Base-by-base conservation (phyloP, 192 early-diverging fungal species). In the Podochytrium sp. region DNA sequence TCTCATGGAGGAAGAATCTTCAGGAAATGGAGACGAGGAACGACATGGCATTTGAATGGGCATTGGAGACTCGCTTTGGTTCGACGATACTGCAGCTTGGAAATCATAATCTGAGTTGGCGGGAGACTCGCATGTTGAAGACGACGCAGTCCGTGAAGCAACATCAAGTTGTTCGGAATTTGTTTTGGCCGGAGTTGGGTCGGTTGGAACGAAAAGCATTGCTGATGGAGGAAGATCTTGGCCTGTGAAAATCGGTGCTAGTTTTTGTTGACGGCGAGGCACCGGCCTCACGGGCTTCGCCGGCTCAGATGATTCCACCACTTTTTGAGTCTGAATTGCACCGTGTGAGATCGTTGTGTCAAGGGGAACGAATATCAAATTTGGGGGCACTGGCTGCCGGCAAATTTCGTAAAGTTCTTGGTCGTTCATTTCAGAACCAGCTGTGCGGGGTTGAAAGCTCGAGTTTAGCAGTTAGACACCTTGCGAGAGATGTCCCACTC, bases 341-440 rank as follows among this genome's bases (percentile, higher is more conserved):
- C 6, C 6, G 7, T 25, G 55, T 29, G 16, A 25, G 6, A 10
- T 57, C 10, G 10, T 27, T 47, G 43, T 7, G 25, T 57, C 55
- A 57, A 14, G 16, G 40, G 64, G 64, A 25, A 66, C 49, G 12
- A 66, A 23, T 27, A 66, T 50, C 43, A 66, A 66, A 50, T 50
- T 34, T 7, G 64, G 64, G 18, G 33, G 10, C 18, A 16, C 7
- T 32, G 64, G 18, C 20, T 66, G 64, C 18, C 64, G 64, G 33
- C 39, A 42, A 23, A 50, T n/a, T 32, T 43, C 14, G 49, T 49
- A 66, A 16, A 66, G 33, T 14, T 42, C 64, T n/a, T 66, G 16
- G 30, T 66, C 64, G 33, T 7, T 66, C 30, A 66, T 12, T 47
- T 47, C 43, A 47, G 43, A 20, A 20, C 10, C 43, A 20, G 43